Evolutionary conservation across 371 early-diverging fungal species (phyloP).

Genomic region (Capillidium rhysosporum): DNA sequence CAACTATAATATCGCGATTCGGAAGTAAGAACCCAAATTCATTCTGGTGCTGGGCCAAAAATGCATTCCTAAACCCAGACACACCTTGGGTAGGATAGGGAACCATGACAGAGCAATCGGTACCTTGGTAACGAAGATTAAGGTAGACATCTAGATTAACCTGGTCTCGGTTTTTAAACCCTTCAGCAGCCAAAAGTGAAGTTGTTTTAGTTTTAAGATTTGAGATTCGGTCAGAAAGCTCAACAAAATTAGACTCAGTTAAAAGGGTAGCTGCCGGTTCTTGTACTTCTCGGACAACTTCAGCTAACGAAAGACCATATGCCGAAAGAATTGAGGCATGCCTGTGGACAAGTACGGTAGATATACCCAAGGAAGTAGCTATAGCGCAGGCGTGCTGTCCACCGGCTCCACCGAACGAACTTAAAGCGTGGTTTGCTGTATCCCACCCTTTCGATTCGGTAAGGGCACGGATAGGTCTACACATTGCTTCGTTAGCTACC

Average conservation of each 20-base stretch:
- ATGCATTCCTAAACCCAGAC: slow-evolving; percentile 39
- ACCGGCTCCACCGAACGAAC: slow-evolving; percentile 94
- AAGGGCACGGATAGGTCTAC: slow-evolving; percentile 79
- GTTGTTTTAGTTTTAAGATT: slow-evolving; percentile 26
- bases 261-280: slow-evolving; percentile 43
- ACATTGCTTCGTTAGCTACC: slow-evolving; percentile 91
- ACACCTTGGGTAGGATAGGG: slow-evolving; percentile 28
- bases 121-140: slow-evolving; percentile 84
- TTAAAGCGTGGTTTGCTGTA: slow-evolving; percentile 60
- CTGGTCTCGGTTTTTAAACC: slow-evolving; percentile 26
- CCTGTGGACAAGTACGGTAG: slow-evolving; percentile 58
- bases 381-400: slow-evolving; percentile 87
- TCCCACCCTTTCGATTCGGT: slow-evolving; percentile 90
- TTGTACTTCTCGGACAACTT: slow-evolving; percentile 82
- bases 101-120: slow-evolving; percentile 88
- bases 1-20: slow-evolving; percentile 63
- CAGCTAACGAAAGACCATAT: slow-evolving; percentile 76
- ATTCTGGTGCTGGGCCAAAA: slow-evolving; percentile 45
- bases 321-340: slow-evolving; percentile 84
- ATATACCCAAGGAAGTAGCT: slow-evolving; percentile 71
- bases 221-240: slow-evolving; percentile 25
- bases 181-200: slow-evolving; percentile 28
- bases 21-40: slow-evolving; percentile 85
- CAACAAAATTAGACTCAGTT: slow-evolving; percentile 12
- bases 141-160: slow-evolving; percentile 47